Evolutionary conservation across 2,329 filamentous ascomycete species (phyloP), one percentile per base, ranked within the genome.

Genomic region (Neobulgaria alba): DNA sequence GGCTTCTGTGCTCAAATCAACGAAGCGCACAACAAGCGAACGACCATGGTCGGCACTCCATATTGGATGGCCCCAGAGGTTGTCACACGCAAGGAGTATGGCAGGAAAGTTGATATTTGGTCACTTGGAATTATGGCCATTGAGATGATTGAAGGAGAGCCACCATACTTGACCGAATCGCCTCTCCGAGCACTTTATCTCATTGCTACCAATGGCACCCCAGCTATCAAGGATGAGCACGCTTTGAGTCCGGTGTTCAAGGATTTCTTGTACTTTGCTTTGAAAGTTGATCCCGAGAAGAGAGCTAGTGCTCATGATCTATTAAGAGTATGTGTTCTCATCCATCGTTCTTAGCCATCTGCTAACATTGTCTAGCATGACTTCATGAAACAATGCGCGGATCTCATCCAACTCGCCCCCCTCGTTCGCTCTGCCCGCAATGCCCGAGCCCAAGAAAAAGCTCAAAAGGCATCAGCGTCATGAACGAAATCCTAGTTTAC

Each of bases 61-160:
- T 98, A 98, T 65, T 98, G 92, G 92, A 98, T 98, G 92, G 92
- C 92, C 1, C 92, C 92, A 3, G 92, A 98, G 65, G 90, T 98
- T 16, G 92, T 98, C 19, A 96, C 88, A 5, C 75, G 89, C 31
- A 96, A 96, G 63, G 92, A 96, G 65, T 98, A 98, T 64, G 92
- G 92, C 51, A 83, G 90, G 48, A 98, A 96, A 65, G 90, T 98
- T 40, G 92, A 98, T 59, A 95, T 98, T 53, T 98, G 92, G 92
- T 94, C 86, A 44, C 69, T 98, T 33, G 92, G 92, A 44, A 98
- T 98, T 66, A 96, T 98, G 92, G 88, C 92, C 5, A 96, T 98
- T 57, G 92, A 98, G 65, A 98, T 98, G 92, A 95, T 98, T 51
- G 92, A 96, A 66, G 92, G 90, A 61, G 92, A 96, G 63, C 92